phyloP scores from a whole-genome alignment of 2,329 filamentous ascomycete genomes.

The Alternaria triticimaculans region DNA sequence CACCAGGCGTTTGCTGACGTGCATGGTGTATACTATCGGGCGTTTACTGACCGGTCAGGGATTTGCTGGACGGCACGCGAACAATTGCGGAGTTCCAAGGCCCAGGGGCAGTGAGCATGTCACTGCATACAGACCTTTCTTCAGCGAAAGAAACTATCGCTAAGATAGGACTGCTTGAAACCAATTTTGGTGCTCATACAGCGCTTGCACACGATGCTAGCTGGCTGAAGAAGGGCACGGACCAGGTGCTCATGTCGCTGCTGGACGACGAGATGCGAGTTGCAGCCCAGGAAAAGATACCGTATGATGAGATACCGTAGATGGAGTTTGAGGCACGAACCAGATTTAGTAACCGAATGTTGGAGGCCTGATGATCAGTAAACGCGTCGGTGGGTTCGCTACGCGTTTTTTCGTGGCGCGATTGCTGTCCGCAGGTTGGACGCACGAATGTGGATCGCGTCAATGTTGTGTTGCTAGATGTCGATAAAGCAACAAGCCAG shows the following conservation, averaged over 20 bases:
- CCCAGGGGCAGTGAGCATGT: slow-evolving; percentile 28
- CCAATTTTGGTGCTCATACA: slow-evolving; percentile 30
- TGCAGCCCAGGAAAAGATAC: slow-evolving; percentile 30
- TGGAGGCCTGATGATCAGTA: background rate
- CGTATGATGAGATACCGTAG: slow-evolving; percentile 18
- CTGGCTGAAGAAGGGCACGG: slow-evolving; percentile 36
- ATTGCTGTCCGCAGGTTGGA: no score
- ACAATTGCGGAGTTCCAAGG: slow-evolving; percentile 38
- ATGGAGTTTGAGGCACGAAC: background rate
- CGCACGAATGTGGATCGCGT: no score
- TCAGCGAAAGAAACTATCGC: slow-evolving; percentile 37
- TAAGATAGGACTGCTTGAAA: slow-evolving; percentile 35
- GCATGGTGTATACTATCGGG: background rate
- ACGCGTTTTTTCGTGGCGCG: no score
- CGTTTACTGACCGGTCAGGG: slow-evolving; percentile 22
- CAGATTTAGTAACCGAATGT: background rate
- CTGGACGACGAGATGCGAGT: slow-evolving; percentile 33
- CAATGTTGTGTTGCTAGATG: background rate
- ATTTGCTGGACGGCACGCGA: slow-evolving; percentile 35
- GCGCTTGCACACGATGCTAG: slow-evolving; percentile 41
- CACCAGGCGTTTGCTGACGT: background rate
- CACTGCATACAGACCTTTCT: slow-evolving; percentile 35
- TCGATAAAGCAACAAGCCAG: background rate
- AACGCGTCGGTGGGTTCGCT: no score
- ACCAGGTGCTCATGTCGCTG: slow-evolving; percentile 38